Evolutionary conservation across 257 asterid genomes (phyloP).

Genomic region (Nicotiana otophora): DNA sequence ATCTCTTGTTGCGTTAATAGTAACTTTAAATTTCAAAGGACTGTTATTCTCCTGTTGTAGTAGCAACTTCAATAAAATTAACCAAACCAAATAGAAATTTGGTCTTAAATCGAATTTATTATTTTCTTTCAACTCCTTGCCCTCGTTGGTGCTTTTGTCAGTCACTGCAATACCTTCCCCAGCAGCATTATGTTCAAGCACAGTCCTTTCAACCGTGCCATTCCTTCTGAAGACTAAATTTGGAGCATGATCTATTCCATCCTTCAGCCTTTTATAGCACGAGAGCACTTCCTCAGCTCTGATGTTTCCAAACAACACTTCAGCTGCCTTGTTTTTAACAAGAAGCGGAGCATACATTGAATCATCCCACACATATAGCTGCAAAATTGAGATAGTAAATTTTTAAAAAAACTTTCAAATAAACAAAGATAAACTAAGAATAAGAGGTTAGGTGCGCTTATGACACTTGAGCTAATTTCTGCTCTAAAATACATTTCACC

Average conservation of each 20-base stretch:
- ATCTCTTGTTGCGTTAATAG: conserved; percentile 36
- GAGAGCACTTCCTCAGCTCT: conserved; percentile 45
- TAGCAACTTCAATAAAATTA: conserved; percentile 44
- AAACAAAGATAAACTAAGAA: neutral
- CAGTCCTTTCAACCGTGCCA: neutral
- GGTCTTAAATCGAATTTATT: conserved; percentile 11
- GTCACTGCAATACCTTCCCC: neutral
- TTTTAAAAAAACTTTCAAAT: neutral
- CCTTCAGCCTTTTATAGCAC: conserved; percentile 33
- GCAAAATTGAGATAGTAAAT: conserved; percentile 17
- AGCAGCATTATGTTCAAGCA: neutral
- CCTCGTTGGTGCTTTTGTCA: neutral
- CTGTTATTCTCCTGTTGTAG: conserved; percentile 46
- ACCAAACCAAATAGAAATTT: conserved; percentile 45
- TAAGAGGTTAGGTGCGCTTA: neutral
- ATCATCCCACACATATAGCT: conserved; percentile 72
- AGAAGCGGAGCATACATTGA: conserved; percentile 44
- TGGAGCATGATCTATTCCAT: conserved; percentile 1
- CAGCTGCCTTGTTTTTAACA: conserved; percentile 58
- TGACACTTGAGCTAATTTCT: neutral
- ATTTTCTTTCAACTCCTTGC: neutral
- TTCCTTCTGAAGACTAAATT: neutral
- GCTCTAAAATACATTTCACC: neutral
- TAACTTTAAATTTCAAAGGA: conserved; percentile 47
- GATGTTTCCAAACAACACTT: conserved; percentile 51